Conservation (phyloP, 805 yeast genomes). For the Candida berthetii region DNA sequence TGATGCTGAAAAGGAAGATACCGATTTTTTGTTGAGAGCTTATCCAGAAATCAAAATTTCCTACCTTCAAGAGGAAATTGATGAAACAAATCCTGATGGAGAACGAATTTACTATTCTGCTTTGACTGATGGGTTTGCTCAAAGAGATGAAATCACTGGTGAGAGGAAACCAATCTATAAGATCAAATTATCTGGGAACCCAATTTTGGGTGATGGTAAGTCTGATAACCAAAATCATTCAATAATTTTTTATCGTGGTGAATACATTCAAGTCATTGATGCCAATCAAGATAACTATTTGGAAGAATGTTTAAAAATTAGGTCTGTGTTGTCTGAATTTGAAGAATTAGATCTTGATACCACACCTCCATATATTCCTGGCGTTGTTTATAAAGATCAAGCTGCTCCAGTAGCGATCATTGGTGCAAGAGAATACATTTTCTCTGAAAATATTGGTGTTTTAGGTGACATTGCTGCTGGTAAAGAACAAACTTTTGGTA, state of each 20-base stretch:
- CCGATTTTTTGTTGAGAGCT: conserved; percentile 59
- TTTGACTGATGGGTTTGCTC: conserved; percentile 55
- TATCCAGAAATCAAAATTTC: conserved; percentile 64
- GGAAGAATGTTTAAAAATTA: conserved; percentile 88
- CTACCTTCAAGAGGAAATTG: conserved; percentile 41
- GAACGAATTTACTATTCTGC: conserved; percentile 51
- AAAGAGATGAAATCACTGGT: conserved; percentile 43
- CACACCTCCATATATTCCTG: conserved; percentile 52
- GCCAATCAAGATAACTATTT: conserved; percentile 95
- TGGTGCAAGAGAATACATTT: conserved; percentile 93
- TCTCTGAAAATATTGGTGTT: conserved; percentile 88
- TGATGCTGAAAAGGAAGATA: conserved; percentile 59
- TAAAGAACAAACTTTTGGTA: conserved; percentile 95
- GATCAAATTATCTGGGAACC: conserved; percentile 84
- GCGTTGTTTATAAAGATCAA: conserved; percentile 33
- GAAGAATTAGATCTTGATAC: conserved; percentile 63
- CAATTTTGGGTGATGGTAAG: conserved; percentile 94
- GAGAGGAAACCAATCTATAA: conserved; percentile 56
- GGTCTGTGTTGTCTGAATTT: conserved; percentile 85
- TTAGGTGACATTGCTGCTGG: conserved; percentile 97
- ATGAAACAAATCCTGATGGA: conserved; percentile 17
- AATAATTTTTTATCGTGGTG: conserved; percentile 84
- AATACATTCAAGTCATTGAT: conserved; percentile 90
- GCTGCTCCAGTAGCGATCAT: conserved; percentile 76
- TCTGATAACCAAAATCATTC: conserved; percentile 93